phyloP scores from a whole-genome alignment of 1,284 basidiomycete genomes.

The Rhodotorula glutinis region DNA sequence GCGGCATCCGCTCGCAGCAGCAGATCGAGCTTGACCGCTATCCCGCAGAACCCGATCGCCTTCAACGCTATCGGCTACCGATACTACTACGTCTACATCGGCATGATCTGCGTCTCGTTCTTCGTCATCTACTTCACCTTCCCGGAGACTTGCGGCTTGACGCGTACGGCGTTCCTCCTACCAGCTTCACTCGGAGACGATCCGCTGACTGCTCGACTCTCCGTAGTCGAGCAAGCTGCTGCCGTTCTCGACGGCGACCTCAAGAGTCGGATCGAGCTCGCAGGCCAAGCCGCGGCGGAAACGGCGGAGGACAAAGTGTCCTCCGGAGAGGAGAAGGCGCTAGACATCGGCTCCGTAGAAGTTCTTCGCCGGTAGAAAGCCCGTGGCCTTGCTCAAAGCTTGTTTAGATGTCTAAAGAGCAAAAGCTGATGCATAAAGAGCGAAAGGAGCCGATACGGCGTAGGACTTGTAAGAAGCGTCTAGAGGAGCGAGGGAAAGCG shows the following conservation, averaged over 20 bases:
- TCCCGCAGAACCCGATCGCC: neutral
- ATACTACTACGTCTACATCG: constrained; percentile 41
- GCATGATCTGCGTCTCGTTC: constrained; percentile 30
- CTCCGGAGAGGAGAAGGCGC: neutral
- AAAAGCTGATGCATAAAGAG: no score
- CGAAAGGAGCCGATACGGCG: no score
- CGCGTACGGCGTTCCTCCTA: constrained; percentile 30
- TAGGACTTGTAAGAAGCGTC: no score
- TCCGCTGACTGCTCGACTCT: neutral
- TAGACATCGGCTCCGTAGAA: no score
- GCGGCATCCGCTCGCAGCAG: neutral
- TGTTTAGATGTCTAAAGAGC: no score
- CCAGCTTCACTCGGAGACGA: no score
- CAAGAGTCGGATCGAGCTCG: constrained; percentile 1
- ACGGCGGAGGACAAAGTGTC: neutral
- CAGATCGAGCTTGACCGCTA: neutral
- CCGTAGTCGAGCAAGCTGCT: constrained; percentile 11
- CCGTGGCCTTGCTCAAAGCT: no score
- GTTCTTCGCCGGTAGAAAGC: no score
- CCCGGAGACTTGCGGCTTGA: constrained; percentile 46
- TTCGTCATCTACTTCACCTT: constrained; percentile 44
- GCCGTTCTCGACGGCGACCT: constrained; percentile 5
- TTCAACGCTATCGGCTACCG: constrained; percentile 33
- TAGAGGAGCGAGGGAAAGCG: no score
- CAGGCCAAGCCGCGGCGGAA: neutral